Base-by-base conservation (phyloP, 2,329 filamentous ascomycete genomes). In the Setomelanomma holmii region DNA sequence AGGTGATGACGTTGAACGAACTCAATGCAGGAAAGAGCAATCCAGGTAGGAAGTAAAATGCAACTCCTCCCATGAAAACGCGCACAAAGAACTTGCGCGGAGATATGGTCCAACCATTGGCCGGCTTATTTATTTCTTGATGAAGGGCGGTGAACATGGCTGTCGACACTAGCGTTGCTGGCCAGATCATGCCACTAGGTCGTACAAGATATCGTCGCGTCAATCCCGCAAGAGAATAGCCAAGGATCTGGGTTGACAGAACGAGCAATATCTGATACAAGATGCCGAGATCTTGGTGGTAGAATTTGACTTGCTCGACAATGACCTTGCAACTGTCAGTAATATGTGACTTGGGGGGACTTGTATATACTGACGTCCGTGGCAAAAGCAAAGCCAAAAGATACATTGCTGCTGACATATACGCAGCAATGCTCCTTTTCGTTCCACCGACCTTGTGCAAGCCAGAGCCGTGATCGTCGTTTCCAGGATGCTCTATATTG, bases 131-230 rank as follows among this genome's bases (percentile, higher is more conserved):
- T 67, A 93, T 88, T 55, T 91, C 87, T 65, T 89, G 92, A 74
- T 96, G 91, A 43, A 96, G 80, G 0, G 90, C 93, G 4, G 87
- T 88, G 66, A 96, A 95, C 89, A 96, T 93, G 64, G 91, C 88
- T 0, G 90, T 91, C 17, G 91, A 93, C 82, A 93, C 92, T 43
- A 96, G 79, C 0, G 91, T 96, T 19, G 89, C 89, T 1, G 91
- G 91, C 91, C 91, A 96, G 41, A 96, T 91, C 89, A 96, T 96
- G 53, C 90, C 90, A 56, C 89, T 90, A 0, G 91, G 91, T 21
- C 90, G 86, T 22, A 96, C 91, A 4, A 96, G 81, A 70, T 92
- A 95, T 43, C 89, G 85, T 51, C 91, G 82, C 1, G 90, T 90
- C 38, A 96, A 80, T 1, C 91, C 91, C 43, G 91, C 91, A 70